Evolutionary conservation across 1,284 basidiomycete genomes (phyloP).

Genomic region (Puccinia hordei): DNA sequence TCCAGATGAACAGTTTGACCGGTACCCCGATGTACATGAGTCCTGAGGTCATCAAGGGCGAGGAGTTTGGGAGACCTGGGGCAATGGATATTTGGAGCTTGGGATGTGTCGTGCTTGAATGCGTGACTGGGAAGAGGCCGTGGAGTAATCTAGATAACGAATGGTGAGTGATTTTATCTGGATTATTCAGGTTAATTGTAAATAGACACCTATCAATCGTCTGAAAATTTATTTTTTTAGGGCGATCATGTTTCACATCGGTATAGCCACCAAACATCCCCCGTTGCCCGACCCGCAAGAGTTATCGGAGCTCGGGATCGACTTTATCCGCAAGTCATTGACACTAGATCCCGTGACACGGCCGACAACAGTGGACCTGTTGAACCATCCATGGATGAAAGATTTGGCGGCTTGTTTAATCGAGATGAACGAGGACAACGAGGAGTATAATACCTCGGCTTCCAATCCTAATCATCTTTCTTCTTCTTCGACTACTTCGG

Average conservation of each 20-base stretch:
- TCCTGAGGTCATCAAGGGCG: conserved; percentile 91
- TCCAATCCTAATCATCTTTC: not conserved
- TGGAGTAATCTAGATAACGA: conserved; percentile 99
- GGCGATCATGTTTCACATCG: conserved; percentile 99
- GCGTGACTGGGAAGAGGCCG: conserved; percentile 91
- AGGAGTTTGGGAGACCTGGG: conserved; percentile 71
- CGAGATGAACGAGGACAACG: conserved; percentile 39
- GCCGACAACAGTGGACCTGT: conserved; percentile 80
- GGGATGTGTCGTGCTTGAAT: conserved; percentile 94
- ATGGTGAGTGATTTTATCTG: conserved; percentile 68
- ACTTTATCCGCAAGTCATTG: conserved; percentile 89
- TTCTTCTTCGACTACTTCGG: not conserved
- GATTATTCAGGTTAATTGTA: not conserved
- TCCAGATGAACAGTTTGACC: conserved; percentile 68
- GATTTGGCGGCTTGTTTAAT: conserved; percentile 32
- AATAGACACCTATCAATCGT: conserved; percentile 17
- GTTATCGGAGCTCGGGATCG: conserved; percentile 84
- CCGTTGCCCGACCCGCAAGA: conserved; percentile 89
- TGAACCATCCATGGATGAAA: conserved; percentile 84
- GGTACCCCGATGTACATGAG: conserved; percentile 99
- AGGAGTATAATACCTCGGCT: not conserved
- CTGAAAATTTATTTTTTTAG: conserved; percentile 60
- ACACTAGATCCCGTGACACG: conserved; percentile 82
- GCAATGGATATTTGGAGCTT: conserved; percentile 98
- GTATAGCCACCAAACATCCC: conserved; percentile 93